Evolutionary conservation across 768 basidiomycete species (phyloP), one percentile per base, ranked within the genome.

Genomic region (Psilocybe cyanescens): DNA sequence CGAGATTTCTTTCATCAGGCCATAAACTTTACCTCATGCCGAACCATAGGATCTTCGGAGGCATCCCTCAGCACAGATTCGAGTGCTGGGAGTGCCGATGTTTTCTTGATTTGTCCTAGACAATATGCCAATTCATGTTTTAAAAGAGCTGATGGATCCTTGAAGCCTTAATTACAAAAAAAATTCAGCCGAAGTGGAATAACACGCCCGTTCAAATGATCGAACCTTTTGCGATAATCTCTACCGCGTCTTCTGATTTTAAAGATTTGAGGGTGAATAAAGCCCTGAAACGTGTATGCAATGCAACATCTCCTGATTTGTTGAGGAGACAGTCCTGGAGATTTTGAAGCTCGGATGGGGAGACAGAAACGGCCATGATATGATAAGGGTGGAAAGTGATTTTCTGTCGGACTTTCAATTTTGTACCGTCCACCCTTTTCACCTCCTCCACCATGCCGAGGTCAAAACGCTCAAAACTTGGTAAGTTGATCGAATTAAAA

Each of bases 51-150:
- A 73, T 97, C 91, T 72, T 96, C 90, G 16, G 79, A 70, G 44
- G 73, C 71, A 70, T 95, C 81, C 63, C 83, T 79, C 39, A 99
- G 82, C 4, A 96, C 92, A 2, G 78, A 74, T 71, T 93, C 90
- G 4, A 99, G 86, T 16, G 84, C 82, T 5, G 94, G 89, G 9
- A 99, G 79, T 0, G 97, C 97, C 2, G 81, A 79, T 0, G 78
- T 68, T 33, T 83, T 83, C 67, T 89, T 89, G 76, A 96, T 91
- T 76, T 99, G 97, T 0, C 97, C 97, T 3, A 99, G 83, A 69
- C 95, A 96, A 73, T 99, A 99, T 1, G 97, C 97, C 2, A 99
- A 83, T 71, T 99, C 97, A 73, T 99, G 97, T 70, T 98, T 98
- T 33, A 99, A 83, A 61, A 99, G 74, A 8, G 95, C 92, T 46